Conservation (phyloP, 2,329 filamentous ascomycete species). For the Trichoderma asperellum region DNA sequence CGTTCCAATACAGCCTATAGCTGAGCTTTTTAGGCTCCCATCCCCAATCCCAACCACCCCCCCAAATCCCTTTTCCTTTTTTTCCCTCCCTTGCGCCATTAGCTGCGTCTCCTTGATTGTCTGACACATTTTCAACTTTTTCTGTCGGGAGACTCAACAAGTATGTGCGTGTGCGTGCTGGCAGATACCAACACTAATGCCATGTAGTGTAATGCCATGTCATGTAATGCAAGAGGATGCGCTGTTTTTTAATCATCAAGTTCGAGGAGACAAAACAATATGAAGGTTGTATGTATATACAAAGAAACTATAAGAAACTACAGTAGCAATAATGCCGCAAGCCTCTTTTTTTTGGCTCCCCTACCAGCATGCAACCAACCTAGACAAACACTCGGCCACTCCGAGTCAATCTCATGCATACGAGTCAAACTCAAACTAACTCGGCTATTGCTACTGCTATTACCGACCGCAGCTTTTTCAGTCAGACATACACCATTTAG, state of each 20-base stretch:
- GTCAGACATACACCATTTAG: not conserved
- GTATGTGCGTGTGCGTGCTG: not conserved
- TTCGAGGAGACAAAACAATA: not conserved
- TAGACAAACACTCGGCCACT: constrained; percentile 2
- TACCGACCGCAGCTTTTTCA: not conserved
- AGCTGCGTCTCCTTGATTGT: constrained; percentile 1
- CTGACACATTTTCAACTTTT: constrained; percentile 3
- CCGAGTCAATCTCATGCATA: not conserved
- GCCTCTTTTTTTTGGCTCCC: not conserved
- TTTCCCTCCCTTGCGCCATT: constrained; percentile 21
- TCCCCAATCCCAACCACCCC: not conserved
- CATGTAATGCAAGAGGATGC: not conserved
- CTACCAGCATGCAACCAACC: not conserved
- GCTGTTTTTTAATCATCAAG: not conserved
- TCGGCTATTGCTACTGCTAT: not conserved
- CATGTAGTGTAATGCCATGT: not conserved
- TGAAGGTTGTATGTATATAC: too few relatives aligned
- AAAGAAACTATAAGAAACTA: not conserved
- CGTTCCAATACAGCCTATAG: constrained; percentile 9
- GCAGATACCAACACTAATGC: not conserved
- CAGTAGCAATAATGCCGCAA: not conserved
- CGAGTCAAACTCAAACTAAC: not conserved
- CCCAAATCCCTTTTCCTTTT: not conserved
- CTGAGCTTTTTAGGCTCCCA: constrained; percentile 17
- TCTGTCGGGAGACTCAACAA: not conserved